Evolutionary conservation across 106 monocot species (phyloP).

Genomic region (Dendrobium catenatum): DNA sequence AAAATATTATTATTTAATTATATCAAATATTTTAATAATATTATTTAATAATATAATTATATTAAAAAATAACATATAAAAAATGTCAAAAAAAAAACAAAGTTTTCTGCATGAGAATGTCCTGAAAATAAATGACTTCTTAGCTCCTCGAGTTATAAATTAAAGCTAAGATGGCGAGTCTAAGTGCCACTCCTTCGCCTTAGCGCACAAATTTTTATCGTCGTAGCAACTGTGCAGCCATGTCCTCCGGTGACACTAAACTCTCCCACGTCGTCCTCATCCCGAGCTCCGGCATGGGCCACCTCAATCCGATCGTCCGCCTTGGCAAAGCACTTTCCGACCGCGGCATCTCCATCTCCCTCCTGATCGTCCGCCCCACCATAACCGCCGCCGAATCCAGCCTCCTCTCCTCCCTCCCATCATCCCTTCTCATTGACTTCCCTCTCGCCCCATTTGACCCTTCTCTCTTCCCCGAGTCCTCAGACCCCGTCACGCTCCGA

Average conservation of each 20-base stretch:
- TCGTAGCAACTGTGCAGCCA: neutral
- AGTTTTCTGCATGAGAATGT: no score
- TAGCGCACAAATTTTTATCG: no score
- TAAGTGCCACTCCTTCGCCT: no score
- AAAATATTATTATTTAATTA: no score
- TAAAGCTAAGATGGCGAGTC: no score
- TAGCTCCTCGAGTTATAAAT: no score
- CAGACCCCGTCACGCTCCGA: conserved; percentile 53
- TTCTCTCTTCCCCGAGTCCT: conserved; percentile 1
- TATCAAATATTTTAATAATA: no score
- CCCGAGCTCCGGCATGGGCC: conserved; percentile 63
- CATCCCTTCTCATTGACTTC: conserved; percentile 21
- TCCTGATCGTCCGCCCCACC: conserved; percentile 27
- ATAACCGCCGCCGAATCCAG: conserved; percentile 41
- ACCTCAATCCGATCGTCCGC: conserved; percentile 41
- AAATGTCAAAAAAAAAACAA: no score
- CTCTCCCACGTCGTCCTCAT: conserved; percentile 25
- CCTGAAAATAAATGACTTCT: no score
- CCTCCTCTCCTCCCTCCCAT: conserved; percentile 30
- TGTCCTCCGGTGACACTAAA: neutral
- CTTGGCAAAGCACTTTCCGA: conserved; percentile 25
- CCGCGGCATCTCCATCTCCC: conserved; percentile 23
- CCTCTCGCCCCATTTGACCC: conserved; percentile 20
- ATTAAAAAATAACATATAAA: no score
- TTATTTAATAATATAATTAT: no score